These are phyloP conservation scores for Boletus rubescentipes DNA, from an alignment of 768 basidiomycete species.

Conservation along the genomic window DNA sequence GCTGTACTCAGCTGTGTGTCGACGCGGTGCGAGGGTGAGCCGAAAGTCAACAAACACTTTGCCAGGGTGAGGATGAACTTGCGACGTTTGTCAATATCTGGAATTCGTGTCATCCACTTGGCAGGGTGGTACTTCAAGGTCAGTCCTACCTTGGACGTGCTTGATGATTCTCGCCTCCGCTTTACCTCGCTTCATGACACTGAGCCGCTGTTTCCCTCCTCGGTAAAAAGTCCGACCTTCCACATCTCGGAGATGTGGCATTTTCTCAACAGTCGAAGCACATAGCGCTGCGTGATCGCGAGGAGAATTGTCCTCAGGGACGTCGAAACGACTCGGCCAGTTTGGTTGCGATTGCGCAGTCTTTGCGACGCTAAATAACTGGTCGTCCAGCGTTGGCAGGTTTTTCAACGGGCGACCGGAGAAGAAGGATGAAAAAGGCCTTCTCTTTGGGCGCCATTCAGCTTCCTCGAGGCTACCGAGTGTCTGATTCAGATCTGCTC, in stretches of 20 bases:
- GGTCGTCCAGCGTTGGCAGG: conserved; percentile 21
- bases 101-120: background rate
- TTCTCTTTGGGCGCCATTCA: conserved; percentile 6
- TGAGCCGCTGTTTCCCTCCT: conserved; percentile 30
- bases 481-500: background rate
- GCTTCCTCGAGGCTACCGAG: conserved; percentile 9
- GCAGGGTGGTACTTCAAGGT: background rate
- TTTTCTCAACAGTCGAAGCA: background rate
- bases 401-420: conserved; percentile 5
- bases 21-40: conserved; percentile 91
- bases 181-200: conserved; percentile 33
- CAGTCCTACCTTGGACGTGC: conserved; percentile 50
- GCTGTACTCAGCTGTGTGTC: conserved; percentile 85
- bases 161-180: conserved; percentile 38
- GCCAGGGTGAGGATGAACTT: conserved; percentile 86
- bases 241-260: conserved; percentile 7
- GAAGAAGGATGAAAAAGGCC: conserved; percentile 16
- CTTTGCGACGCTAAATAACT: conserved; percentile 26
- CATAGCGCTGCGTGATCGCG: conserved; percentile 16
- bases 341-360: conserved; percentile 23
- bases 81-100: conserved; percentile 49
- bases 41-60: conserved; percentile 86
- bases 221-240: conserved; percentile 30
- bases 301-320: conserved; percentile 18
- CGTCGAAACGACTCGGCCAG: conserved; percentile 23